Evolutionary conservation across 108 stramenopile species (phyloP).

Genomic region (Craspedostauros australis): DNA sequence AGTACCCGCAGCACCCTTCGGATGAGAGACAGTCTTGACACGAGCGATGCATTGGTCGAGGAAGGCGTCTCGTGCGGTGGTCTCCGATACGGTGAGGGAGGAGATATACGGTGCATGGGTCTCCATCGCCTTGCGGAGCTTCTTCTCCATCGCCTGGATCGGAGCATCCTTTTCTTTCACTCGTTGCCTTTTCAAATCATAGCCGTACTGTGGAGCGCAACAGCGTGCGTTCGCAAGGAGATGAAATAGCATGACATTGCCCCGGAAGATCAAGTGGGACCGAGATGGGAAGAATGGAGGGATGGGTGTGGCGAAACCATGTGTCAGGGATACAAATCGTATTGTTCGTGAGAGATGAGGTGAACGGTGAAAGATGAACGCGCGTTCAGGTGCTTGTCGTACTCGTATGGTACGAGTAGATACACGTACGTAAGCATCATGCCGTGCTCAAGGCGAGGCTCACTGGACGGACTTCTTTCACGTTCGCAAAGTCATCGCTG

Average conservation of each 20-base stretch:
- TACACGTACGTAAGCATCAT: too few relatives aligned
- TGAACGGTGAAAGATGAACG: too few relatives aligned
- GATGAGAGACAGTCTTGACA: constrained; percentile 14
- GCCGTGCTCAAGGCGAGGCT: too few relatives aligned
- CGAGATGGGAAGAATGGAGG: too few relatives aligned
- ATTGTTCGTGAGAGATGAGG: background rate
- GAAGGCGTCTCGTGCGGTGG: constrained; percentile 26
- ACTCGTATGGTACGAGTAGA: too few relatives aligned
- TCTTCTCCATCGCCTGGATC: constrained; percentile 26
- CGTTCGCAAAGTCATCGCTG: background rate
- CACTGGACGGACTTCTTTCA: too few relatives aligned
- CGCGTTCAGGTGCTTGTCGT: too few relatives aligned
- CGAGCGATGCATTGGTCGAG: constrained; percentile 20
- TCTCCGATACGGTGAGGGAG: constrained; percentile 20
- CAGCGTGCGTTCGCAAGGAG: background rate
- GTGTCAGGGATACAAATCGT: too few relatives aligned
- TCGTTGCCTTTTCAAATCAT: constrained; percentile 20
- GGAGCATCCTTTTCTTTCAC: constrained; percentile 19
- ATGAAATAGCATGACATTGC: background rate
- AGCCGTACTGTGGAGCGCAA: constrained; percentile 7
- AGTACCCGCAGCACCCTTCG: background rate
- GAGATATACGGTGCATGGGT: constrained; percentile 15
- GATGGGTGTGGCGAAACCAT: too few relatives aligned
- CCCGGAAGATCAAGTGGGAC: background rate
- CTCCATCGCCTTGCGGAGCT: constrained; percentile 23